phyloP scores from a whole-genome alignment of 1,139 yeast genomes.

The Saccharomyces hybrid region DNA sequence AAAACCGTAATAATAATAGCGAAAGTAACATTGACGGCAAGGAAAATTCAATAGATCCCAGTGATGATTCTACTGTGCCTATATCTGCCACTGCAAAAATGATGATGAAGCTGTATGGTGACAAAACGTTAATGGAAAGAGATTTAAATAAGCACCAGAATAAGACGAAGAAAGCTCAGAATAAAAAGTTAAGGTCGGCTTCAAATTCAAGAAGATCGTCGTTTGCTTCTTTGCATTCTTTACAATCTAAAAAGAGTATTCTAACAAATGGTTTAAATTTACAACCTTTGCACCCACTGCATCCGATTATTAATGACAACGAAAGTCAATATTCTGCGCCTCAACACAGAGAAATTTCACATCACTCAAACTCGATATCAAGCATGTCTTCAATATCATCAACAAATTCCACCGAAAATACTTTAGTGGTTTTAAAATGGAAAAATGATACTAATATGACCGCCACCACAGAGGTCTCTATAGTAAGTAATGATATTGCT shows the following conservation, averaged over 20 bases:
- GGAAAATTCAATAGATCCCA: not conserved
- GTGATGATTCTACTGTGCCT: slow-evolving; percentile 3
- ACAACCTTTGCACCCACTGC: slow-evolving; percentile 4
- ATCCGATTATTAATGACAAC: not conserved
- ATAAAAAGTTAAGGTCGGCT: not conserved
- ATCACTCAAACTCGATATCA: not conserved
- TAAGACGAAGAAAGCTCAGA: slow-evolving; percentile 3
- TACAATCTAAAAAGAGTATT: not conserved
- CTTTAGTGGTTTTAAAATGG: not conserved
- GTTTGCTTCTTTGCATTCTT: no score
- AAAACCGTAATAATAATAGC: no score
- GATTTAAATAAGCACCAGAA: slow-evolving; percentile 5
- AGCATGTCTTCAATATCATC: not conserved
- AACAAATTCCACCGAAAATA: not conserved
- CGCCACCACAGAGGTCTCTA: slow-evolving; percentile 10
- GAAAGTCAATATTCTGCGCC: not conserved
- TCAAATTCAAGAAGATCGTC: not conserved
- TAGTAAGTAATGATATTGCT: slow-evolving; percentile 16
- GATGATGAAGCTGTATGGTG: slow-evolving; percentile 14
- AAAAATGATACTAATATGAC: slow-evolving; percentile 34
- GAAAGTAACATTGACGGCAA: slow-evolving; percentile 1
- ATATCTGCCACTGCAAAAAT: slow-evolving; percentile 16
- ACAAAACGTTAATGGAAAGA: slow-evolving; percentile 7
- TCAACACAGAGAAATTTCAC: not conserved
- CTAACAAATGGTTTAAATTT: slow-evolving; percentile 3